These are phyloP conservation scores for Alternaria sp. DNA, from an alignment of 2,329 filamentous ascomycete genomes.

Conservation along the genomic window DNA sequence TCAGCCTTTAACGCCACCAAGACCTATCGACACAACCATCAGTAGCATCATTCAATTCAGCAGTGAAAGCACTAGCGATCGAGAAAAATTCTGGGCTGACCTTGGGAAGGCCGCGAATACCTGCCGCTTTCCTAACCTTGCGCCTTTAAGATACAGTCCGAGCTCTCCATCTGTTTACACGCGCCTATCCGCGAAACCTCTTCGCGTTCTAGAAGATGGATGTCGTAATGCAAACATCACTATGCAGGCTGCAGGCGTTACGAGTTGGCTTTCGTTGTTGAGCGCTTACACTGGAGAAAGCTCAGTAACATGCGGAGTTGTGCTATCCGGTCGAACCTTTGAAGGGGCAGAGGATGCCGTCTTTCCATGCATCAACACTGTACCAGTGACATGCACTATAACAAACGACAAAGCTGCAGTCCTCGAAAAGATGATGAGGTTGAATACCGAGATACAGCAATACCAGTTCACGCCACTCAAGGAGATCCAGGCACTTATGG, in stretches of 20 bases:
- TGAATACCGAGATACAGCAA: slow-evolving; percentile 70
- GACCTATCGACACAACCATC: slow-evolving; percentile 56
- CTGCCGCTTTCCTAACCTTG: slow-evolving; percentile 79
- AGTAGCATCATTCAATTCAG: slow-evolving; percentile 56
- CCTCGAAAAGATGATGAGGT: slow-evolving; percentile 69
- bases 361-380: slow-evolving; percentile 83
- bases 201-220: slow-evolving; percentile 61
- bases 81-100: slow-evolving; percentile 69
- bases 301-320: slow-evolving; percentile 78
- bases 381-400: slow-evolving; percentile 74
- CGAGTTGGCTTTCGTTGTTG: slow-evolving; percentile 78
- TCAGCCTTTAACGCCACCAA: slow-evolving; percentile 27
- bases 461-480: slow-evolving; percentile 76
- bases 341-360: slow-evolving; percentile 66
- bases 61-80: slow-evolving; percentile 37
- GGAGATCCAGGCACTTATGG: slow-evolving; percentile 76
- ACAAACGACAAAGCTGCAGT: slow-evolving; percentile 64
- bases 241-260: slow-evolving; percentile 77
- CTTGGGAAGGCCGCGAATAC: slow-evolving; percentile 63
- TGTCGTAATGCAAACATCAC: slow-evolving; percentile 71
- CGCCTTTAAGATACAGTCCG: slow-evolving; percentile 62
- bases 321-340: slow-evolving; percentile 76
- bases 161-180: slow-evolving; percentile 50
- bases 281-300: slow-evolving; percentile 78
- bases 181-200: slow-evolving; percentile 52